Base-by-base conservation (phyloP, 2,329 filamentous ascomycete genomes). In the Aureobasidium melanogenum region DNA sequence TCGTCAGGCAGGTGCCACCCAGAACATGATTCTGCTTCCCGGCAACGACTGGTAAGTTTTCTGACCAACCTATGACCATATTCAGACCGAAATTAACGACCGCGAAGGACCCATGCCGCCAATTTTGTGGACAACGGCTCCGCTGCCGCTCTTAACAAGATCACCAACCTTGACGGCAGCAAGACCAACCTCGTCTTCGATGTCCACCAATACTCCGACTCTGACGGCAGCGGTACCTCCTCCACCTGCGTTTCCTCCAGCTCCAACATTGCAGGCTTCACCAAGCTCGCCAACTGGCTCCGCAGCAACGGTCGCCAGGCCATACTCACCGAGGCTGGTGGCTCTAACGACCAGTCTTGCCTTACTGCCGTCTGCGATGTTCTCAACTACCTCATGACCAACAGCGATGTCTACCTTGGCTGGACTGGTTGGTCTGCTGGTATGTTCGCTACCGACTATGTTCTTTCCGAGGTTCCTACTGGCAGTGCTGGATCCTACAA, bases 11-110 rank as follows among this genome's bases (percentile, higher is more conserved):
- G 86, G 85, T n/a, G 85, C 85, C n/a, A 79, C 75, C 0, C 73
- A 74, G 22, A 83, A 88, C 64, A 80, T 83, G 67, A 87, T 88
- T 65, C 76, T 88, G 14, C 78, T 88, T 1, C 82, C 86, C 0
- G 86, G 86, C 2, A 85, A 78, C 39, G 81, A 82, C 55, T 69
- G 65, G 63, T 44, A 41, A 19, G 38, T 41, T n/a, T 3, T 5
- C 7, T 19, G 17, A 8, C n/a, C n/a, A 2, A 19, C 7, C 19
- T 41, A 10, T 36, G 9, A 8, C 10, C 17, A 41, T 19, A 9
- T 41, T 2, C 10, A n/a, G 38, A n/a, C 2, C 38, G 17, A 41
- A 41, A 41, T 1, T n/a, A 19, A 41, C 38, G 3, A 12, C 8
- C 15, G 8, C 1, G 2, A 15, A 24, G 39, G 39, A 43, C 39